Base-by-base conservation (phyloP, 768 basidiomycete species). In the Lyophyllum semitale region DNA sequence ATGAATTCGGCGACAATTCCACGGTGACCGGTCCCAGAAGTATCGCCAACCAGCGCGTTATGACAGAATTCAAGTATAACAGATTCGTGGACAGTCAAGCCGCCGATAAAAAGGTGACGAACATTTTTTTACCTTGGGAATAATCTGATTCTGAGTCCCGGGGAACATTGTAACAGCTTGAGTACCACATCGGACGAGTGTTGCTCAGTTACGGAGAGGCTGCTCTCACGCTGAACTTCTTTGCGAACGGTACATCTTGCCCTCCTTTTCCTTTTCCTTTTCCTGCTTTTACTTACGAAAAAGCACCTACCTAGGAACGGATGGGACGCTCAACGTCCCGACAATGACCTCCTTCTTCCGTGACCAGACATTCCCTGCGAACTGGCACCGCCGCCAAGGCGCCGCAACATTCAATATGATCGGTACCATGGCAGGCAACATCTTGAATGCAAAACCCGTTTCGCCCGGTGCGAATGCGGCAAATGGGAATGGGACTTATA, bases 281-380 rank as follows among this genome's bases (percentile, higher is more conserved):
- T n/a, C n/a, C n/a, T n/a, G n/a, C 17, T 9, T 22, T 29, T 25
- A 46, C 17, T 43, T 15, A 35, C 20, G 35, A 29, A 47, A 1
- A n/a, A n/a, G n/a, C n/a, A n/a, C n/a, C n/a, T 2, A 12, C 29
- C 9, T 29, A 60, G 59, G 59, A 26, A 60, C 59, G 15, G 55
- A 60, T 44, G 55, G 52, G 15, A 51, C 35, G 2, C 51, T 60
- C 1, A 50, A 48, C 17, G 53, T 54, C n/a, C 52, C 59, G 13
- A 54, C 55, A 12, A 47, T 60, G 55, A 60, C 59, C 3, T 60
- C 59, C 1, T 54, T 60, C 12, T 60, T 60, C 45, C 59, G 55
- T 29, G 55, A 60, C 26, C 59, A 60, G 27, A 54, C 25, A 29
- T 60, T 60, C 40, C 53, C 59, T 9, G 43, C 41, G 9, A 51